Conservation (phyloP, 2,329 filamentous ascomycete species). For the Pestalotiopsis sp. region DNA sequence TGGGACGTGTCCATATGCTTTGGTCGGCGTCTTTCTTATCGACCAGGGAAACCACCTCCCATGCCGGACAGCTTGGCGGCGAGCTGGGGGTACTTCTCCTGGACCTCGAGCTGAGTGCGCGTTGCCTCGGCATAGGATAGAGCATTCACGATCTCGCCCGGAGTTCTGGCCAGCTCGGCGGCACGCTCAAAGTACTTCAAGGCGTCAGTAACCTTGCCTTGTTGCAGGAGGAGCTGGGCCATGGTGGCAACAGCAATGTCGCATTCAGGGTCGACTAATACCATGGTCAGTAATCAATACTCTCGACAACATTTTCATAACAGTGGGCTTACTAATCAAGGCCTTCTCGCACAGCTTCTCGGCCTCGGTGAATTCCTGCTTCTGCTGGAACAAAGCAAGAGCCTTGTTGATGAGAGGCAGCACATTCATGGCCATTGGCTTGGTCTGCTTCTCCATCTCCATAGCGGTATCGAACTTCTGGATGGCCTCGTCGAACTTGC, state of each 20-base stretch:
- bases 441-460: conserved; percentile 94
- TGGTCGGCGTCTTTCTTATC: conserved; percentile 17
- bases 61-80: conserved; percentile 70
- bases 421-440: conserved; percentile 96
- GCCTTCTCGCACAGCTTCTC: conserved; percentile 98
- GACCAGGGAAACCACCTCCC: conserved; percentile 27
- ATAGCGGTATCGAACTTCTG: conserved; percentile 99
- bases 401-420: conserved; percentile 98
- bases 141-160: conserved; percentile 94
- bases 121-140: conserved; percentile 97
- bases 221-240: conserved; percentile 95
- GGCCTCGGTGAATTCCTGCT: conserved; percentile 91
- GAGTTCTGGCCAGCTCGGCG: conserved; percentile 89
- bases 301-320: conserved; percentile 14
- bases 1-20: neutral
- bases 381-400: conserved; percentile 95
- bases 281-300: conserved; percentile 33
- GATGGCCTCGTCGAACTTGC: conserved; percentile 92
- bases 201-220: conserved; percentile 94
- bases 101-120: conserved; percentile 89
- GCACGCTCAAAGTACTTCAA: conserved; percentile 97
- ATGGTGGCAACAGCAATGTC: conserved; percentile 98
- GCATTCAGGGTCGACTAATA: conserved; percentile 90
- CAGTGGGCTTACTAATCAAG: conserved; percentile 75
- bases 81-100: conserved; percentile 82